Conservation (phyloP, 495 filamentous ascomycete species). For the Xylaria acuta region DNA sequence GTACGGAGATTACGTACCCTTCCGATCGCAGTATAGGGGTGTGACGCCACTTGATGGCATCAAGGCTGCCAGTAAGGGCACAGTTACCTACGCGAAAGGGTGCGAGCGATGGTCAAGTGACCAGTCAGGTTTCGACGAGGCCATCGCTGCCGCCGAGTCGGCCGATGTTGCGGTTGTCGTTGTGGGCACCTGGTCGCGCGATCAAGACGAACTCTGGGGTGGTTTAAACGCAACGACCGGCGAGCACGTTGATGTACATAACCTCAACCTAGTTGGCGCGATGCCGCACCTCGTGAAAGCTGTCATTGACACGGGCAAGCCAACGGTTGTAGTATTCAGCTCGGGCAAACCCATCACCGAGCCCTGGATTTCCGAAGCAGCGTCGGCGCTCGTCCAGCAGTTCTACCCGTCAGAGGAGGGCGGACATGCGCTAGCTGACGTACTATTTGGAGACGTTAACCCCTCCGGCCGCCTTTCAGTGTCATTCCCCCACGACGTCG, state of each 20-base stretch:
- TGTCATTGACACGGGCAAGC: slow-evolving; percentile 67
- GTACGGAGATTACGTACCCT: slow-evolving; percentile 74
- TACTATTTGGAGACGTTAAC: slow-evolving; percentile 83
- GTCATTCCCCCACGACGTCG: slow-evolving; percentile 66
- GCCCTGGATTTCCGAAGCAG: slow-evolving; percentile 66
- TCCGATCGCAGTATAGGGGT: slow-evolving; percentile 63
- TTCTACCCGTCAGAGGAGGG: slow-evolving; percentile 78
- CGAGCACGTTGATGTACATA: slow-evolving; percentile 70
- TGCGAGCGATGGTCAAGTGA: slow-evolving; percentile 77
- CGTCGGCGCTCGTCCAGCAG: slow-evolving; percentile 69
- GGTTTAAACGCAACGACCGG: slow-evolving; percentile 74
- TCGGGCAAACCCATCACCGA: slow-evolving; percentile 74
- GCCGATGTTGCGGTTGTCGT: slow-evolving; percentile 75
- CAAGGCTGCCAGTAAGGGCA: slow-evolving; percentile 60
- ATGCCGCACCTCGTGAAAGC: slow-evolving; percentile 68
- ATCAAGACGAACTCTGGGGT: slow-evolving; percentile 70
- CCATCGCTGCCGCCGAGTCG: slow-evolving; percentile 64
- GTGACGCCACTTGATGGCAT: slow-evolving; percentile 73
- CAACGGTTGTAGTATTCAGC: slow-evolving; percentile 72
- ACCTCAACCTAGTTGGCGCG: slow-evolving; percentile 71
- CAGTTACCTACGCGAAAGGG: slow-evolving; percentile 69
- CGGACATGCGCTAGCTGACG: slow-evolving; percentile 76
- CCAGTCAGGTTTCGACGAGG: slow-evolving; percentile 66
- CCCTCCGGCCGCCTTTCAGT: slow-evolving; percentile 72
- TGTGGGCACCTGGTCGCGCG: slow-evolving; percentile 75